A percentile compares a stretch with the other conserved stretches of the same genome.
These are phyloP conservation scores for Patellifolia procumbens DNA, from an alignment of 179 eudicot species.

Conservation along the genomic window DNA sequence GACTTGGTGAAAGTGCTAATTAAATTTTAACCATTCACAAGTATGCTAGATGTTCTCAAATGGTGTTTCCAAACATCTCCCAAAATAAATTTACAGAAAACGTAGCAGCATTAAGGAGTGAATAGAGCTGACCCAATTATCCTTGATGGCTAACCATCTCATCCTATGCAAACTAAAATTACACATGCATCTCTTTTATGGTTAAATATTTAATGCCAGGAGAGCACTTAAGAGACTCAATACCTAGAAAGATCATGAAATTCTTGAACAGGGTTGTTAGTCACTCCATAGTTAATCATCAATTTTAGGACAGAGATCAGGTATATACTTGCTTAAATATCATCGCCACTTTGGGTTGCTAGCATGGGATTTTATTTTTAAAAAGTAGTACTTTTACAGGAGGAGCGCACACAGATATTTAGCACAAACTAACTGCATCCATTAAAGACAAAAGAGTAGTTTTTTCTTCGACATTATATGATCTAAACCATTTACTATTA, in stretches of 20 bases:
- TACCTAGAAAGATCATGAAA: too few species aligned
- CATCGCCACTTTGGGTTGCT: neutral
- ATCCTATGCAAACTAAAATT: too few species aligned
- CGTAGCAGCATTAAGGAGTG: too few species aligned
- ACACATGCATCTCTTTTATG: too few species aligned
- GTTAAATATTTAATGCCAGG: neutral
- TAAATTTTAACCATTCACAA: too few species aligned
- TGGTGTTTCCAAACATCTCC: too few species aligned
- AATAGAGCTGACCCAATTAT: too few species aligned
- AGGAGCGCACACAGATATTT: neutral
- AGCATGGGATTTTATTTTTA: neutral
- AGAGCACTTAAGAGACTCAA: neutral
- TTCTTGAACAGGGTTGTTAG: neutral
- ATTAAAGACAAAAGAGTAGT: neutral
- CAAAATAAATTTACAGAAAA: too few species aligned
- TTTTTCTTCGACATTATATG: neutral
- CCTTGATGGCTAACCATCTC: too few species aligned
- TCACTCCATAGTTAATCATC: neutral
- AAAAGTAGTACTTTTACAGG: neutral
- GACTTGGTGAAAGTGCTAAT: too few species aligned
- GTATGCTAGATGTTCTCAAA: too few species aligned
- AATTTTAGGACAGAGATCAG: neutral
- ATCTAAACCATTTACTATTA: neutral
- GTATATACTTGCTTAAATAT: rapidly evolving
- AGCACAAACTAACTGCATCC: neutral